Evolutionary conservation across 495 filamentous ascomycete genomes (phyloP).

Genomic region (Cercophora scortea): DNA sequence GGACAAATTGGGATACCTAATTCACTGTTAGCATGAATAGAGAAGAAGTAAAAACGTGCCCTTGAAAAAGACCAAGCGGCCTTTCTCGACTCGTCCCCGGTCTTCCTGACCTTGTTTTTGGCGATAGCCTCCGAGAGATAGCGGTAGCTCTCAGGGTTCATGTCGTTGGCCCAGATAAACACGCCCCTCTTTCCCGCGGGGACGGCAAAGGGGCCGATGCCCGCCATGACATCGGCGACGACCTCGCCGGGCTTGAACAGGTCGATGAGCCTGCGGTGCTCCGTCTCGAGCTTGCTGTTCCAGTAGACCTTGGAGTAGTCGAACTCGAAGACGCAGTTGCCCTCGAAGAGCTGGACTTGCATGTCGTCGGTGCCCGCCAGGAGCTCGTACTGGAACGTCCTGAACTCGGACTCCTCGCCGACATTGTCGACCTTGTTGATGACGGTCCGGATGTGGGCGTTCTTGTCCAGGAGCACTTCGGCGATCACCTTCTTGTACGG

Average conservation of each 20-base stretch:
- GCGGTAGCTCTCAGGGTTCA: constrained; percentile 81
- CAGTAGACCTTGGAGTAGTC: constrained; percentile 91
- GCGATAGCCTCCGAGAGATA: constrained; percentile 61
- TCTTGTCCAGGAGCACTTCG: constrained; percentile 81
- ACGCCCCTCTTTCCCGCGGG: constrained; percentile 82
- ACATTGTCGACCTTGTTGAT: constrained; percentile 94
- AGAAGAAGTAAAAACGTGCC: neutral
- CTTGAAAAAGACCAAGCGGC: too few relatives aligned
- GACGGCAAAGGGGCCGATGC: constrained; percentile 90
- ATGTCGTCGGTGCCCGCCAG: constrained; percentile 72
- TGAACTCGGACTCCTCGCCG: constrained; percentile 73
- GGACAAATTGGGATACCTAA: constrained; percentile 65
- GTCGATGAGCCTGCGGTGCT: constrained; percentile 73
- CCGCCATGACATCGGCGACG: constrained; percentile 95
- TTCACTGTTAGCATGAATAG: neutral
- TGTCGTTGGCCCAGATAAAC: constrained; percentile 96
- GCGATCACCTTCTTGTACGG: constrained; percentile 82
- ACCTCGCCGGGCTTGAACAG: constrained; percentile 78
- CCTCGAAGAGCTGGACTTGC: constrained; percentile 65
- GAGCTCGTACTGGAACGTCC: constrained; percentile 92
- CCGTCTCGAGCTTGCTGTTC: constrained; percentile 84
- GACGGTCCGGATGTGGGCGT: constrained; percentile 66
- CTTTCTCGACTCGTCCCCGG: neutral
- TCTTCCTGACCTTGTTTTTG: constrained; percentile 61
- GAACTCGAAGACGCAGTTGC: constrained; percentile 56